Evolutionary conservation across 139 green algal species (phyloP), one percentile per base, ranked within the genome.

Genomic region (Ostreobium quekettii): DNA sequence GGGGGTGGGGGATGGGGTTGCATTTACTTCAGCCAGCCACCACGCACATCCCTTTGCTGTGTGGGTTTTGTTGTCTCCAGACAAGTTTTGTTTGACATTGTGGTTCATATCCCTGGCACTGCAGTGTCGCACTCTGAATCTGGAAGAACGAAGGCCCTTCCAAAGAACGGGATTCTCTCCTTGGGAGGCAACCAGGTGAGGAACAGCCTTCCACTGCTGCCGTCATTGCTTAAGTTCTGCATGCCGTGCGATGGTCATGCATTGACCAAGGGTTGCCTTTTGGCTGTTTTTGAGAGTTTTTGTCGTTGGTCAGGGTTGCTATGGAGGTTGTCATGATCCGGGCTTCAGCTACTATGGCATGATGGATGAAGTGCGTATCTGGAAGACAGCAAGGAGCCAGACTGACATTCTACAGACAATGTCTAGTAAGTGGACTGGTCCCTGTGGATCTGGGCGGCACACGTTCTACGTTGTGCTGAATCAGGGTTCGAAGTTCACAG

Each of bases 291-390:
- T 37, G 15, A 62, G 19, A 19, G 15, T 31, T 26, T 19, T 11
- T 31, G 49, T 11, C 7, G 7, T 8, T 2, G 33, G 4, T 36
- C 71, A 87, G 74, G 89, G 95, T 71, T 95, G 89, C 82, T 95
- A 87, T 75, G 88, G 82, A 11, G 88, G 89, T 8, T 95, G 89
- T 74, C 84, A 80, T 0, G 89, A 95, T 68, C 65, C 76, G 8
- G 61, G 58, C 29, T 87, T 94, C 70, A 83, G 82, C 7, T 95
- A 87, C 67, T 83, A 91, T 53, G 89, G 89, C 0, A 24, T 81
- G 38, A 84, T 95, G 79, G 89, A 95, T 69, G 89, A 95, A 76
- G 89, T 95, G 42, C 74, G 85, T 26, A 60, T 92, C 1, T 92
- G 86, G 86, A 82, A 77, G 30, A 61, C 53, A 7, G 86, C 71